A percentile compares a stretch with the other conserved stretches of the same genome.
phyloP scores from a whole-genome alignment of 352 stramenopile species.

The Globisporangium spinosum region DNA sequence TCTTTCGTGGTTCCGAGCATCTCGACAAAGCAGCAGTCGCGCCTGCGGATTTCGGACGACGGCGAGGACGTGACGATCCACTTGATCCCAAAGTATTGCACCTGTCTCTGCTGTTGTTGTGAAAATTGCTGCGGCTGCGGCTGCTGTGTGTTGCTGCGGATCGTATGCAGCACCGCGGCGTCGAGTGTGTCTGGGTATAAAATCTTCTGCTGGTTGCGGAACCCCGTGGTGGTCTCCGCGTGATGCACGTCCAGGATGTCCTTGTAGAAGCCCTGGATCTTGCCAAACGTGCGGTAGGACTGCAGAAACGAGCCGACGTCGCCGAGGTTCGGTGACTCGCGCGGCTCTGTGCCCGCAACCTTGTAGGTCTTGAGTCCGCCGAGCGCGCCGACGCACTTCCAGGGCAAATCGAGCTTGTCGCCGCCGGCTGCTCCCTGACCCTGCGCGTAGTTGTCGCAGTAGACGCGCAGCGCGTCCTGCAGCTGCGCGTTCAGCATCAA shows the following conservation, averaged over 20 bases:
- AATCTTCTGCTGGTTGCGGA: slow-evolving; percentile 42
- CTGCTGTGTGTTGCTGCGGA: slow-evolving; percentile 13
- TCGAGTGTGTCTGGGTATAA: slow-evolving; percentile 40
- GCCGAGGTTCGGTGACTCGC: neutral
- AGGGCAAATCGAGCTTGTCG: slow-evolving; percentile 32
- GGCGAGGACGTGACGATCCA: slow-evolving; percentile 37
- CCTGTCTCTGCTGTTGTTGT: slow-evolving; percentile 19
- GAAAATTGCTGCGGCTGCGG: slow-evolving; percentile 1
- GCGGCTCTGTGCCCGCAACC: slow-evolving; percentile 21
- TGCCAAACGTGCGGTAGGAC: slow-evolving; percentile 43
- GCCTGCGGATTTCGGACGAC: slow-evolving; percentile 22
- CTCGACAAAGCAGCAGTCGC: slow-evolving; percentile 46
- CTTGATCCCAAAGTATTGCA: slow-evolving; percentile 51
- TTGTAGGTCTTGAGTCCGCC: slow-evolving; percentile 46
- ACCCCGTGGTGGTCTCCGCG: slow-evolving; percentile 33
- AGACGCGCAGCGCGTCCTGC: slow-evolving; percentile 37
- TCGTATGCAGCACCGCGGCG: slow-evolving; percentile 34
- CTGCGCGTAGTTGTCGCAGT: slow-evolving; percentile 21
- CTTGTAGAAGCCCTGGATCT: slow-evolving; percentile 45
- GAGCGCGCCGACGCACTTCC: slow-evolving; percentile 33
- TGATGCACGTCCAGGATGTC: slow-evolving; percentile 44
- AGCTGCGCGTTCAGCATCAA: slow-evolving; percentile 41
- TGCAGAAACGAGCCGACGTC: slow-evolving; percentile 25
- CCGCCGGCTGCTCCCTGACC: slow-evolving; percentile 17
- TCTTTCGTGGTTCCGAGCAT: slow-evolving; percentile 49